These are phyloP conservation scores for Candida stauntonica DNA, from an alignment of 805 yeast genomes.

Conservation along the genomic window DNA sequence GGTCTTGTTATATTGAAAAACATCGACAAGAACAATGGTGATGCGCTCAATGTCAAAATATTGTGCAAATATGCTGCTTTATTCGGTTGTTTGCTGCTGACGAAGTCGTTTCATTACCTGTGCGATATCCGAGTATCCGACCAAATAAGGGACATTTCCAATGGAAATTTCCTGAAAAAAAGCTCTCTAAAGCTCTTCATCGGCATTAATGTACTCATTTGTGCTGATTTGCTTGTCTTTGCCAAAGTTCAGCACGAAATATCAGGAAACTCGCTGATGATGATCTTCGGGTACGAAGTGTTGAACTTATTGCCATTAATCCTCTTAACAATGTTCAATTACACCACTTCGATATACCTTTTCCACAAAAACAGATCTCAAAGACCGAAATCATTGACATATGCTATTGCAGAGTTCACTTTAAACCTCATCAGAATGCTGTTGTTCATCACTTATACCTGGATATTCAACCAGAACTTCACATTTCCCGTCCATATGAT, in stretches of 20 bases:
- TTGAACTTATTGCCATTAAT: slow-evolving; percentile 18
- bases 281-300: slow-evolving; percentile 21
- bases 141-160: slow-evolving; percentile 3
- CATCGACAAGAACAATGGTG: slow-evolving; percentile 4
- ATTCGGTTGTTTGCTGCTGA: slow-evolving; percentile 13
- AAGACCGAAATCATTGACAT: slow-evolving; percentile 2
- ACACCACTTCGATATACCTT: slow-evolving; percentile 2
- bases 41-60: neutral
- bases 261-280: slow-evolving; percentile 2
- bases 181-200: slow-evolving; percentile 2
- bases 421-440: slow-evolving; percentile 13
- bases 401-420: slow-evolving; percentile 8
- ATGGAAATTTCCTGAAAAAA: slow-evolving; percentile 2
- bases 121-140: slow-evolving; percentile 13
- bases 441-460: slow-evolving; percentile 15
- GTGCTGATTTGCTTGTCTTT: slow-evolving; percentile 7
- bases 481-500: slow-evolving; percentile 13
- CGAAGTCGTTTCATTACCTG: slow-evolving; percentile 22
- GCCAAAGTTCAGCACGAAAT: slow-evolving; percentile 5
- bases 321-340: slow-evolving; percentile 12
- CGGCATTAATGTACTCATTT: slow-evolving; percentile 11
- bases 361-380: slow-evolving; percentile 1
- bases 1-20: slow-evolving; percentile 16
- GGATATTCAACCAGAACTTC: slow-evolving; percentile 13
- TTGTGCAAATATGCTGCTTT: slow-evolving; percentile 12